A percentile compares a stretch with the other conserved stretches of the same genome.
These are phyloP conservation scores for Wickerhamiella infanticola DNA, from an alignment of 1,139 yeast genomes.

Conservation along the genomic window DNA sequence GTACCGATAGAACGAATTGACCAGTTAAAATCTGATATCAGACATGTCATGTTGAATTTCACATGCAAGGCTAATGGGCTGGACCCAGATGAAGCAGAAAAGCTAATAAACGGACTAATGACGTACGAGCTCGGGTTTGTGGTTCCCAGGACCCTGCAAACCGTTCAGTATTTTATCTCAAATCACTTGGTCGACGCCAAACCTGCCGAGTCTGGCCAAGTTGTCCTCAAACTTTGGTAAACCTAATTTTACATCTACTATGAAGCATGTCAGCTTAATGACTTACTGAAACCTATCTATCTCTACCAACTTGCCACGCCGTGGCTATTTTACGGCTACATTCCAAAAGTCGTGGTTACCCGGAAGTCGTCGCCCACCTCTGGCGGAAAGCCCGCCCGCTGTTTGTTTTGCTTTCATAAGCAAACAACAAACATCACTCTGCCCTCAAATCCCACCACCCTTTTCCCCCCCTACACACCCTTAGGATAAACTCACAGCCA, in stretches of 20 bases:
- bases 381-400: background rate
- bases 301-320: background rate
- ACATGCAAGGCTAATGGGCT: background rate
- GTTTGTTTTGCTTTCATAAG: background rate
- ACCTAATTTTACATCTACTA: too few relatives aligned
- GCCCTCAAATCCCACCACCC: slow-evolving; percentile 1
- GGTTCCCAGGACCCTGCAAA: slow-evolving; percentile 4
- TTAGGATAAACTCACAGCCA: background rate
- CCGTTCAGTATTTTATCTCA: slow-evolving; percentile 7
- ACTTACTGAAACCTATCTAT: background rate
- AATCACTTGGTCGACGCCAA: slow-evolving; percentile 6
- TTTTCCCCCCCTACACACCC: background rate
- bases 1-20: background rate
- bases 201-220: slow-evolving; percentile 3
- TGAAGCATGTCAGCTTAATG: too few relatives aligned
- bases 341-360: background rate
- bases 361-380: background rate
- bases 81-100: background rate
- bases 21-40: background rate
- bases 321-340: background rate
- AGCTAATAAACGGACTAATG: slow-evolving; percentile 6
- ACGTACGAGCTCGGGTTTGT: slow-evolving; percentile 4
- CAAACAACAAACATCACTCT: background rate
- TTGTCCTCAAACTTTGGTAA: slow-evolving; percentile 4
- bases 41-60: background rate